Evolutionary conservation across 352 stramenopile genomes (phyloP), one percentile per base, ranked within the genome.

Genomic region (Phytophthora capsici): DNA sequence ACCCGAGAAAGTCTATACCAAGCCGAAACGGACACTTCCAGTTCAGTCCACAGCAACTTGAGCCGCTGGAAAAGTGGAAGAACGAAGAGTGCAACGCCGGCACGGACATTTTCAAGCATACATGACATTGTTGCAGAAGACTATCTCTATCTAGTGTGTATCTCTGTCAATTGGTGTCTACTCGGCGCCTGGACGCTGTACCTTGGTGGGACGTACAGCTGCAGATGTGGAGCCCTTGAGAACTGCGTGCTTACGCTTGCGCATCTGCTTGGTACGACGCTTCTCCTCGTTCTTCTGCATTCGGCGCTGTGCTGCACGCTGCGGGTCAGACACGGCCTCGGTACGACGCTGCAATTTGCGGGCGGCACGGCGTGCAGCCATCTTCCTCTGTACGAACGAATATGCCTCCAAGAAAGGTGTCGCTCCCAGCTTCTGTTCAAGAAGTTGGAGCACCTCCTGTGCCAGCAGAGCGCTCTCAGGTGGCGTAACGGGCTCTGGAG

Each of bases 271-370:
- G 19, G 79, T 73, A 32, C 63, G 75, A 43, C 82, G 82, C 71
- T 97, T 97, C 30, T 83, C 71, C 47, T 94, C 80, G 69, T 96
- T 95, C 71, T 95, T 94, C 30, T 90, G 78, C 43, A 96, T 84
- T 58, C 94, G 93, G 38, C 87, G 89, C 61, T 84, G 74, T 5
- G 88, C 87, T 3, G 84, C 86, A 36, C 78, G 75, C 53, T 91
- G 75, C 17, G 89, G 88, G 41, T 97, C 80, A 9, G 82, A 74
- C 41, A 97, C 72, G 8, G 88, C 71, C 53, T 95, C 86, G 47
- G 82, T 84, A 62, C 88, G 91, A 59, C 85, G 89, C 61, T 95
- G 75, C 56, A 91, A 73, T 25, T 91, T 90, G 40, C 90, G 84
- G 26, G 68, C 75, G 13, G 83, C 86, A 16, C 88, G 86, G 61